A percentile compares a stretch with the other conserved stretches of the same genome.
Evolutionary conservation across 2,329 filamentous ascomycete genomes (phyloP).

Genomic region (Tolypocladium pustulatum): DNA sequence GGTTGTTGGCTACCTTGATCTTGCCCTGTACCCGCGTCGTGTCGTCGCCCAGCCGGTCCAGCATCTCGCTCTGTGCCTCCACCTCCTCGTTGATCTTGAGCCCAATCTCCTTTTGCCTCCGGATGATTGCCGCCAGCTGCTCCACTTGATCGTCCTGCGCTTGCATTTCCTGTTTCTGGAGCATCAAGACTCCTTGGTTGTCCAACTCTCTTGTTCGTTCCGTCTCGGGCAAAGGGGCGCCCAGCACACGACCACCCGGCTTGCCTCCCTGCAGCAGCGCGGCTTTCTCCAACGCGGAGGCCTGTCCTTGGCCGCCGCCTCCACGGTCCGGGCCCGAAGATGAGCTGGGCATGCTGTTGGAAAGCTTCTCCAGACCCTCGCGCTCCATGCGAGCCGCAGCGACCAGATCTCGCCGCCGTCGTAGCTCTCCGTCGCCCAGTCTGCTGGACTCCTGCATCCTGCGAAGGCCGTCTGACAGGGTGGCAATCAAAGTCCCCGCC

Average conservation of each 20-base stretch:
- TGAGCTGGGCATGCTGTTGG: slow-evolving; percentile 39
- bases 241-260: slow-evolving; percentile 55
- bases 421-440: slow-evolving; percentile 64
- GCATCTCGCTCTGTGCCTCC: slow-evolving; percentile 58
- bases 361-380: slow-evolving; percentile 64
- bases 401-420: slow-evolving; percentile 60
- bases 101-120: slow-evolving; percentile 68
- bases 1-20: slow-evolving; percentile 62
- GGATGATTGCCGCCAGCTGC: slow-evolving; percentile 56
- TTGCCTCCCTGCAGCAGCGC: slow-evolving; percentile 30
- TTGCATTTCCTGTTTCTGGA: slow-evolving; percentile 64
- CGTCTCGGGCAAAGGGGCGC: slow-evolving; percentile 63
- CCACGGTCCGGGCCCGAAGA: slow-evolving; percentile 22
- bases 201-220: slow-evolving; percentile 67
- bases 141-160: slow-evolving; percentile 68
- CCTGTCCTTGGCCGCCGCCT: slow-evolving; percentile 35
- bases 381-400: slow-evolving; percentile 60
- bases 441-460: slow-evolving; percentile 41
- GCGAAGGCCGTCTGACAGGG: slow-evolving; percentile 55
- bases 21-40: slow-evolving; percentile 56
- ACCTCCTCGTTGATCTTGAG: slow-evolving; percentile 66
- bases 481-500: slow-evolving; percentile 51
- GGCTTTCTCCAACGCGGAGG: slow-evolving; percentile 37
- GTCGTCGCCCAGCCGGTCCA: slow-evolving; percentile 57
- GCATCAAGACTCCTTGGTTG: slow-evolving; percentile 61